Base-by-base conservation (phyloP, 331 rosid genomes). In the Pyracantha coccinea region DNA sequence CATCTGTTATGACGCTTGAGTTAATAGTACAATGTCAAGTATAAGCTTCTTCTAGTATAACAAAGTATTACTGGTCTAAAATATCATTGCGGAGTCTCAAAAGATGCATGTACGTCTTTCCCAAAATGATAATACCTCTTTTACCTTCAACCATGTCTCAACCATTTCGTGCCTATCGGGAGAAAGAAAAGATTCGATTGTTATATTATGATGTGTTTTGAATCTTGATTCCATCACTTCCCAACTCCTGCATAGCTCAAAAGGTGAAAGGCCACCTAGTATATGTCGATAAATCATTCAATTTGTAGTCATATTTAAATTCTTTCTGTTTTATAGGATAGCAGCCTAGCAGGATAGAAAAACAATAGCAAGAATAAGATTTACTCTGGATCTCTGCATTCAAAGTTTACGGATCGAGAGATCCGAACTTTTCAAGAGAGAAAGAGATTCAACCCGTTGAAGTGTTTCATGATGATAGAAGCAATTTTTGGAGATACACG, bases 151-250 rank as follows among this genome's bases (percentile, higher is more conserved):
- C 13, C 17, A 13, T 13, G 38, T 8, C 41, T 71, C 72, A 27
- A 63, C 8, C 68, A 21, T 38, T 72, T 9, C 29, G 17, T 65
- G 38, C 52, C 52, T 27, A 58, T 41, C 4, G 41, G 58, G 66
- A 59, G 63, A 74, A 38, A 59, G 67, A 66, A n/a, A 55, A 44
- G 53, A 61, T 52, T 31, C 27, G 52, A 57, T 24, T 28, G 4
- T 66, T 63, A 38, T 8, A 54, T 19, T 23, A 33, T 45, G 78
- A 67, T 63, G 53, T 67, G 69, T 25, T 45, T 44, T 24, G 68
- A 60, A 24, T 66, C 7, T 28, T 23, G 44, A 38, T 38, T 38
- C 45, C 45, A 38, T 38, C 45, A 38, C 14, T 38, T 38, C 45
- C 45, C 45, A 38, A 38, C 45, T 10, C 45, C 14, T 11, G 45